These are phyloP conservation scores for Elsinoe perseae DNA, from an alignment of 2,329 filamentous ascomycete genomes.

Conservation along the genomic window DNA sequence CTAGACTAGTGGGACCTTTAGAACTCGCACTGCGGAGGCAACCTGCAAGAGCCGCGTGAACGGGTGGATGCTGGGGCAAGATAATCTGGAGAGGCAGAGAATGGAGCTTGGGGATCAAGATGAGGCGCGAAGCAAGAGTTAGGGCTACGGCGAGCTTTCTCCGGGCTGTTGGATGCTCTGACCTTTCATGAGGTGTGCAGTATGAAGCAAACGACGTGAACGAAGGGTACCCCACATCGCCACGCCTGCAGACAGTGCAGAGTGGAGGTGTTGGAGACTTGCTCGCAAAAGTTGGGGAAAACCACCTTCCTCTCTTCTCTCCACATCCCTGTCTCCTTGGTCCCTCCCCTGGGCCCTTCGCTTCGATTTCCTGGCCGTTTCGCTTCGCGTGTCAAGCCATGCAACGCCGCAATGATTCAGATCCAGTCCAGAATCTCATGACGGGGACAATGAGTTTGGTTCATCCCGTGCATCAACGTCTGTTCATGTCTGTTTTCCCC, in stretches of 20 bases:
- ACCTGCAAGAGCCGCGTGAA: slow-evolving; percentile 1
- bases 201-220: not conserved
- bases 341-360: not conserved
- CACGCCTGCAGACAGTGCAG: not conserved
- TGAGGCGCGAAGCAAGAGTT: not conserved
- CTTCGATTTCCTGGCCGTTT: not conserved
- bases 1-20: not conserved
- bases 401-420: slow-evolving; percentile 4
- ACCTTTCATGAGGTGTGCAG: too few relatives aligned
- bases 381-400: slow-evolving; percentile 12
- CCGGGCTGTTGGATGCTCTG: not conserved
- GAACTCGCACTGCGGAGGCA: slow-evolving; percentile 7
- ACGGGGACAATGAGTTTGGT: not conserved
- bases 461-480: slow-evolving; percentile 2
- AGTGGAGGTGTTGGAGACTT: not conserved
- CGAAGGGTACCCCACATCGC: slow-evolving; percentile 6
- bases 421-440: not conserved
- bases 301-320: not conserved
- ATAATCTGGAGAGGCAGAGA: not conserved
- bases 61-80: not conserved
- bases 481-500: not conserved
- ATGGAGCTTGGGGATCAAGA: not conserved
- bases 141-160: not conserved
- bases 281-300: slow-evolving; percentile 3
- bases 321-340: not conserved